Conservation (phyloP, 768 basidiomycete genomes). For the Boletus barrowsii region DNA sequence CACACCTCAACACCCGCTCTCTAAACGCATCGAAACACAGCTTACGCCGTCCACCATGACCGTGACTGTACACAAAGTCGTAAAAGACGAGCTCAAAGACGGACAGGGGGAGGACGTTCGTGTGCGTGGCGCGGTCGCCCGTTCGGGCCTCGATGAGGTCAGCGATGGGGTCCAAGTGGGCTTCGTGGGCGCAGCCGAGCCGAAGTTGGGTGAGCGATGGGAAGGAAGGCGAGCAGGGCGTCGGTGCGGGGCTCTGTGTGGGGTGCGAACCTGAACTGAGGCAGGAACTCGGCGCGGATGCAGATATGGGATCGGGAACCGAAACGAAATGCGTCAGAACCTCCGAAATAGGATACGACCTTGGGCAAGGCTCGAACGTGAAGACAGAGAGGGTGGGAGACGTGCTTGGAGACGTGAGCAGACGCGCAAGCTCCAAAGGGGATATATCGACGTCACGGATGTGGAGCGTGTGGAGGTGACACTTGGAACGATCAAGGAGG, state of each 20-base stretch:
- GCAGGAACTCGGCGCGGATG: not conserved
- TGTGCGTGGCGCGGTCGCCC: conserved; percentile 7
- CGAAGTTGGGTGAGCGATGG: conserved; percentile 19
- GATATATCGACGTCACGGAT: conserved; percentile 24
- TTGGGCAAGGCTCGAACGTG: conserved; percentile 24
- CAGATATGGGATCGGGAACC: not conserved
- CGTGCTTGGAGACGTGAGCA: conserved; percentile 17
- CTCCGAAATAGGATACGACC: conserved; percentile 13
- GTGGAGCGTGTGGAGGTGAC: conserved; percentile 16
- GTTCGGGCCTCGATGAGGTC: conserved; percentile 19
- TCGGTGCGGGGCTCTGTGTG: not conserved
- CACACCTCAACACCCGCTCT: conserved; percentile 20
- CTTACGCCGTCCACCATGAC: conserved; percentile 10
- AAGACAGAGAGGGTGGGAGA: conserved; percentile 18
- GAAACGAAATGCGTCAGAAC: conserved; percentile 15
- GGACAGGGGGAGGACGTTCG: conserved; percentile 10
- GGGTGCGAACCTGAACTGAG: not conserved
- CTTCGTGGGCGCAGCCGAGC: conserved; percentile 22
- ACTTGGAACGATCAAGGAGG: conserved; percentile 21
- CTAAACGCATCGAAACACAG: conserved; percentile 19
- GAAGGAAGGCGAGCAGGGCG: not conserved
- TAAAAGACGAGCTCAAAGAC: conserved; percentile 24
- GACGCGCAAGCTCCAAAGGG: conserved; percentile 15
- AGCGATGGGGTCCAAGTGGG: conserved; percentile 11
- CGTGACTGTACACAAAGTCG: conserved; percentile 17